phyloP scores from a whole-genome alignment of 495 filamentous ascomycete genomes.

The Xylaria scruposa region DNA sequence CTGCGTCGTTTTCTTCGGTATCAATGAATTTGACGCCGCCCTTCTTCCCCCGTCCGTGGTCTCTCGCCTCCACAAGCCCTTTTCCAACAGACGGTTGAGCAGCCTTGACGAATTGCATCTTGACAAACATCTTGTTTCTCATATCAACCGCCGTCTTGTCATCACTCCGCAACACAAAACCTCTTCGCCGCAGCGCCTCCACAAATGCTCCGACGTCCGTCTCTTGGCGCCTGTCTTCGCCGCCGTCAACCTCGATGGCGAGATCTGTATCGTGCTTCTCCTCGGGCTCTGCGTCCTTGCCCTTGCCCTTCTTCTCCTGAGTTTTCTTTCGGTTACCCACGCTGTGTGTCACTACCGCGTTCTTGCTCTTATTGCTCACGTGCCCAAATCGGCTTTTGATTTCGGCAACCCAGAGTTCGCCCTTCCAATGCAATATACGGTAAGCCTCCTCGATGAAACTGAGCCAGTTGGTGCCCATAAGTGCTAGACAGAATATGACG shows the following conservation, averaged over 20 bases:
- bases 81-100: constrained; percentile 73
- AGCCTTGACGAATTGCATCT: constrained; percentile 89
- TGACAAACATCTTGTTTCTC: constrained; percentile 97
- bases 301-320: constrained; percentile 62
- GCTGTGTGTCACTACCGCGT: constrained; percentile 66
- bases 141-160: constrained; percentile 69
- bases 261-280: constrained; percentile 56
- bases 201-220: constrained; percentile 91
- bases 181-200: constrained; percentile 75
- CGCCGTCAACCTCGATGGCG: constrained; percentile 59
- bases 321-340: constrained; percentile 61
- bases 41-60: constrained; percentile 57
- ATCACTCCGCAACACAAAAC: constrained; percentile 74
- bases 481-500: constrained; percentile 89
- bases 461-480: constrained; percentile 99
- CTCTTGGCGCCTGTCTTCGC: constrained; percentile 61
- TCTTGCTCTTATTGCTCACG: constrained; percentile 52
- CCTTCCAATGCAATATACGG: constrained; percentile 84
- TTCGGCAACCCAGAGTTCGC: constrained; percentile 95
- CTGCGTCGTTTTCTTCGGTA: constrained; percentile 55
- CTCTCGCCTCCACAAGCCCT: constrained; percentile 52
- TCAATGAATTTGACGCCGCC: constrained; percentile 64
- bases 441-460: constrained; percentile 95
- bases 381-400: constrained; percentile 90
- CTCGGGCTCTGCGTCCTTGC: constrained; percentile 50